A percentile compares a stretch with the other conserved stretches of the same genome.
phyloP scores from a whole-genome alignment of 2,329 filamentous ascomycete genomes.

The Sphaerulina musiva region DNA sequence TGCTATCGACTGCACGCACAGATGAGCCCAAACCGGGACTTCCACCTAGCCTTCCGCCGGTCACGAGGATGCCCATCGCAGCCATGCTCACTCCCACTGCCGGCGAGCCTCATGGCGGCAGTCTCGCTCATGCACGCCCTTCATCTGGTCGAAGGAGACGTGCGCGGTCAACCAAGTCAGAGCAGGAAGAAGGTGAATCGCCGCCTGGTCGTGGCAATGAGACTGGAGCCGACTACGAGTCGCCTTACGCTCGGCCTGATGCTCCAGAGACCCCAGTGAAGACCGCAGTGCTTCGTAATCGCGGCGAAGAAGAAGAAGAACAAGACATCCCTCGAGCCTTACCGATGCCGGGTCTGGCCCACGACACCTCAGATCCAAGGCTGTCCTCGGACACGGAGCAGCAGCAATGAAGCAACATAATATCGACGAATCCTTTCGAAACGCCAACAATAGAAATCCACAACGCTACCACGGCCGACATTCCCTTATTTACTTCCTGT shows the following conservation, averaged over 20 bases:
- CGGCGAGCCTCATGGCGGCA: constrained; percentile 24
- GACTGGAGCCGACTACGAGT: constrained; percentile 23
- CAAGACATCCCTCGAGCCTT: constrained; percentile 6
- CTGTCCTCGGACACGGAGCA: neutral
- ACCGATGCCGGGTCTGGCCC: constrained; percentile 2
- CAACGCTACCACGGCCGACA: neutral
- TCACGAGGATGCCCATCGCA: constrained; percentile 32
- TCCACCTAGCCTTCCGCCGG: constrained; percentile 15
- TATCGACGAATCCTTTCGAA: neutral
- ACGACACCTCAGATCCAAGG: constrained; percentile 2
- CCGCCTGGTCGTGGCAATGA: constrained; percentile 7
- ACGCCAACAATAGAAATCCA: neutral
- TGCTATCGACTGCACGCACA: neutral
- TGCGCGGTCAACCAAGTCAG: constrained; percentile 24
- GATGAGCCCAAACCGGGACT: constrained; percentile 18
- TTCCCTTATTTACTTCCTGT: neutral
- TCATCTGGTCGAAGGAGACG: constrained; percentile 31
- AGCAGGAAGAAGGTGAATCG: constrained; percentile 16
- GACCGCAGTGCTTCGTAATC: constrained; percentile 26
- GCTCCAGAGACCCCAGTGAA: constrained; percentile 26
- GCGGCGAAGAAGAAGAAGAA: constrained; percentile 11
- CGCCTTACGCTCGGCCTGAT: constrained; percentile 22
- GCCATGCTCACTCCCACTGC: constrained; percentile 30
- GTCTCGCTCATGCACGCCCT: constrained; percentile 25
- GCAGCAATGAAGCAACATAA: neutral